phyloP scores from a whole-genome alignment of 23 red algal genomes.

The Agarophyton chilense region DNA sequence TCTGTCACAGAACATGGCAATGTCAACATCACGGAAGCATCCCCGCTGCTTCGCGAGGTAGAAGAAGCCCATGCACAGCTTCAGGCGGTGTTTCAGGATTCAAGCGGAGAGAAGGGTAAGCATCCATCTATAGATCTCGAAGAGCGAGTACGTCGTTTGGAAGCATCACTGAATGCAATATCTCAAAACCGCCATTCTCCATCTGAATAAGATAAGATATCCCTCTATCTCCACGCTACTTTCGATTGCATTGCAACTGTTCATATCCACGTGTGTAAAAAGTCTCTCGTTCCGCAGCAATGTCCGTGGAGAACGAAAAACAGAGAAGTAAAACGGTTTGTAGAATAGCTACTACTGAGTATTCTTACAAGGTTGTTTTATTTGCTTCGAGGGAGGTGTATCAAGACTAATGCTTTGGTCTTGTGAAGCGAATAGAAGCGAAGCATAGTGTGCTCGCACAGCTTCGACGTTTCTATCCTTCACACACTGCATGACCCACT shows the following conservation, averaged over 20 bases:
- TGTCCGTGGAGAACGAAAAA: too few relatives aligned
- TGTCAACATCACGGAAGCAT: constrained; percentile 32
- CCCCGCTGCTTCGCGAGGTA: constrained; percentile 61
- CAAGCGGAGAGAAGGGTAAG: constrained; percentile 20
- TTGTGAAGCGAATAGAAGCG: too few relatives aligned
- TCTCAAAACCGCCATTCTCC: not conserved
- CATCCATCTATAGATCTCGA: constrained; percentile 16
- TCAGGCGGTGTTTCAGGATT: constrained; percentile 60
- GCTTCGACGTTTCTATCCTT: too few relatives aligned
- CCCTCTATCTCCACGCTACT: not conserved
- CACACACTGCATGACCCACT: too few relatives aligned
- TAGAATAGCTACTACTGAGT: too few relatives aligned
- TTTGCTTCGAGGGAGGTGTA: too few relatives aligned
- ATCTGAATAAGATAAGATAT: not conserved
- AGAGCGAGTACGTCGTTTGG: constrained; percentile 55
- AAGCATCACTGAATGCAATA: constrained; percentile 58
- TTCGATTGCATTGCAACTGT: not conserved
- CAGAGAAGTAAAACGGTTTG: too few relatives aligned
- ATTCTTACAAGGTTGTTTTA: too few relatives aligned
- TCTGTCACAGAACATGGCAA: not conserved
- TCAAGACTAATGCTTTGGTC: too few relatives aligned
- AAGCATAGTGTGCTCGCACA: too few relatives aligned
- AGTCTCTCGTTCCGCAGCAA: not conserved
- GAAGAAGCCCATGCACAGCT: constrained; percentile 60
- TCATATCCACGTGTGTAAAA: not conserved